phyloP scores from a whole-genome alignment of 1,139 yeast genomes.

The Hansenula sp. region DNA sequence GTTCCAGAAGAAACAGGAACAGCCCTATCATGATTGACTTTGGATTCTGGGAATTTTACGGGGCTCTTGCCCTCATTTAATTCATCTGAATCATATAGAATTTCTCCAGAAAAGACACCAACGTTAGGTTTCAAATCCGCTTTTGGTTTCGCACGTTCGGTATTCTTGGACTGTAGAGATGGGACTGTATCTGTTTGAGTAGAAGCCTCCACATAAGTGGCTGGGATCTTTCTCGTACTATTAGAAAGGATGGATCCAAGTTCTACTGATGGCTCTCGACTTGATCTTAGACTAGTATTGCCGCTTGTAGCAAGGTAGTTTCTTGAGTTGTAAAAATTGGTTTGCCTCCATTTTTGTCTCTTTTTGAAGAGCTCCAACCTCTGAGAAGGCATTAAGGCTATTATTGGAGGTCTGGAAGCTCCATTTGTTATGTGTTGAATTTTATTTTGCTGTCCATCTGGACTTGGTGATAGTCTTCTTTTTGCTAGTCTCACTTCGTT shows the following conservation, averaged over 20 bases:
- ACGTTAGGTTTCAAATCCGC: conserved; percentile 5
- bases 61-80: conserved; percentile 15
- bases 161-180: conserved; percentile 11
- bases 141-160: background rate
- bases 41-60: conserved; percentile 14
- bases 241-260: background rate
- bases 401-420: conserved; percentile 19
- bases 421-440: background rate
- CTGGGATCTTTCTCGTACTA: background rate
- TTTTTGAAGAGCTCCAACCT: conserved; percentile 18
- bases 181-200: conserved; percentile 17
- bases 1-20: conserved; percentile 8
- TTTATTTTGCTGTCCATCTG: conserved; percentile 1
- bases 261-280: background rate
- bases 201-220: conserved; percentile 8
- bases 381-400: conserved; percentile 20
- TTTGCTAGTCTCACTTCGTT: background rate
- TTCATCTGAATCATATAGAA: conserved; percentile 17
- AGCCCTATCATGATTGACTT: background rate
- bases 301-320: conserved; percentile 9
- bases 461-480: conserved; percentile 7
- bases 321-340: conserved; percentile 17
- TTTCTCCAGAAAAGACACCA: conserved; percentile 22
- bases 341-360: conserved; percentile 23
- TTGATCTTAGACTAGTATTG: background rate